Evolutionary conservation across 2,329 filamentous ascomycete genomes (phyloP).

Genomic region (Cyphellophora attinorum): DNA sequence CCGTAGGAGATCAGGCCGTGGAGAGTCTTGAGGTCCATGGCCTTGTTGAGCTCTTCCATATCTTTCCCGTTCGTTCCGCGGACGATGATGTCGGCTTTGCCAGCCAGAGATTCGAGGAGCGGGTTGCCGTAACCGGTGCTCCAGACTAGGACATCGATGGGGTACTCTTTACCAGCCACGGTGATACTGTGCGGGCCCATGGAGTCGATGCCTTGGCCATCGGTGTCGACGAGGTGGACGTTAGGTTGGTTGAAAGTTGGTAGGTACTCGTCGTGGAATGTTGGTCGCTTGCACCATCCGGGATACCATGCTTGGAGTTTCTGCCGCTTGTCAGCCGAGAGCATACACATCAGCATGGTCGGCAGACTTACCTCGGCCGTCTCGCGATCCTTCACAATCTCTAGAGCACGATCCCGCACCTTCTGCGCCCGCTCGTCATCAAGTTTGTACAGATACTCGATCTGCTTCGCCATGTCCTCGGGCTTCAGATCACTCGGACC

Average conservation of each 20-base stretch:
- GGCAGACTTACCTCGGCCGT: slow-evolving; percentile 29
- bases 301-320: slow-evolving; percentile 7
- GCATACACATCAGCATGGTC: background rate
- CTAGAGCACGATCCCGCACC: slow-evolving; percentile 33
- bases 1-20: slow-evolving; percentile 40
- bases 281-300: slow-evolving; percentile 26
- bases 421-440: slow-evolving; percentile 25
- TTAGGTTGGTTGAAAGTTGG: slow-evolving; percentile 47
- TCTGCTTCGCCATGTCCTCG: background rate
- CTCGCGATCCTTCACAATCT: slow-evolving; percentile 39
- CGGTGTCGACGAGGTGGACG: slow-evolving; percentile 51
- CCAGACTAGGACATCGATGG: slow-evolving; percentile 37
- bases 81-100: slow-evolving; percentile 27
- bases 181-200: slow-evolving; percentile 38
- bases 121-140: slow-evolving; percentile 31
- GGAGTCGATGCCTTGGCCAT: slow-evolving; percentile 40
- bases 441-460: slow-evolving; percentile 7
- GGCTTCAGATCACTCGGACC: background rate
- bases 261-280: slow-evolving; percentile 52
- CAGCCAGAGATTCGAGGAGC: slow-evolving; percentile 20
- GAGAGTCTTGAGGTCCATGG: slow-evolving; percentile 37
- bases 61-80: slow-evolving; percentile 35
- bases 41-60: slow-evolving; percentile 33
- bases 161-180: slow-evolving; percentile 37
- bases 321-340: background rate